Base-by-base conservation (phyloP, 192 early-diverging fungal species). In the Coemansia sp. region DNA sequence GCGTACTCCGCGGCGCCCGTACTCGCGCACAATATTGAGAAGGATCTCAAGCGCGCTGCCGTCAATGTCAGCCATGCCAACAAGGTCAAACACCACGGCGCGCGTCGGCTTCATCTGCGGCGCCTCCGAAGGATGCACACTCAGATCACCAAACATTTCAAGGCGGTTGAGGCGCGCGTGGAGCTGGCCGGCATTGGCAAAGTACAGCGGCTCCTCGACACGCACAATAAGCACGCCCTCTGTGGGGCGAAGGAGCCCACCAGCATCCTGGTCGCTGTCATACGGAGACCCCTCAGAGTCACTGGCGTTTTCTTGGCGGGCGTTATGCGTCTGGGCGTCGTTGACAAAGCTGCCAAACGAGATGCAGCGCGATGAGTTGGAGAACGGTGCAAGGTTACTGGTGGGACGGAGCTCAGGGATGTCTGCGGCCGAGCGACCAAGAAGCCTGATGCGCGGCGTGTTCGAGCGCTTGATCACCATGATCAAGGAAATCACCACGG, bases 181-280 rank as follows among this genome's bases (percentile, higher is more conserved):
- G 50, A 99, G 84, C 82, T 98, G 95, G 5, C 96, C 96, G 32
- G 92, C 91, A 71, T 99, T 99, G 52, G 96, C 96, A 87, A 99
- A 99, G 75, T 93, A 98, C 53, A 99, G 77, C 5, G 92, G 92
- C 69, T 99, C 98, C 64, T 96, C 92, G 18, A 99, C 87, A 41
- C 91, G 88, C 50, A 99, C 88, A 65, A 99, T 88, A 38, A 99
- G 75, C 12, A 90, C 89, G 16, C 92, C 95, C 59, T 94, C 90
- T 23, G 96, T 82, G 37, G 91, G 89, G 62, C 93, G 89, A 23
- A 26, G 32, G 4, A 32, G 32, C 7, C 94, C 87, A 45, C 77
- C 73, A 21, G 87, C 76, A 13, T 61, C 64, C 52, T 71, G 57
- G 57, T 41, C 38, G 16, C 21, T 12, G n/a, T 59, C 38, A 23